Percentiles rank a stretch among this genome's conserved stretches.
Conservation (phyloP, 306 rosid genomes). For the Vicia sativa region DNA sequence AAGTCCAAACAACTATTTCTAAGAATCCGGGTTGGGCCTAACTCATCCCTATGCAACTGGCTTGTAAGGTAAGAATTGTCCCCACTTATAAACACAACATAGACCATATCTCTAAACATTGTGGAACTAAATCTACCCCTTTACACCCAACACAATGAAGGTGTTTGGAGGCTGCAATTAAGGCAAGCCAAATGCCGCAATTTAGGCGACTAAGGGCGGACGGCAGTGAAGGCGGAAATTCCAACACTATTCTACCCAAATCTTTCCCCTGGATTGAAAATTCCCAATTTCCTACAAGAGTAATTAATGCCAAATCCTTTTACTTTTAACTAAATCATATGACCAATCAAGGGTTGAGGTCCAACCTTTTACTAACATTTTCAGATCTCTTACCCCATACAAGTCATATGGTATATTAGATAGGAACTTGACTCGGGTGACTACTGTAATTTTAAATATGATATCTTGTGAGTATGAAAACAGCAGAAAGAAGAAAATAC, state of each 20-base stretch:
- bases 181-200: no score
- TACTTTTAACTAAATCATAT: neutral
- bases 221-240: no score
- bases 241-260: neutral
- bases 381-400: slow-evolving; percentile 19
- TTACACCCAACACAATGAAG: no score
- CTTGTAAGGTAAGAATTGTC: no score
- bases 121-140: no score
- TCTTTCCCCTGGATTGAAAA: slow-evolving; percentile 11
- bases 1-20: neutral
- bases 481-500: neutral
- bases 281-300: slow-evolving; percentile 1
- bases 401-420: slow-evolving; percentile 1
- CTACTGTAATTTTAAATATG: slow-evolving; percentile 11
- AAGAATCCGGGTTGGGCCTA: no score
- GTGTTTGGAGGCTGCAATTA: no score
- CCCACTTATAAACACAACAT: no score
- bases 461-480: neutral
- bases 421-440: neutral
- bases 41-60: no score
- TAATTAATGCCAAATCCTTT: neutral
- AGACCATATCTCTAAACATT: no score
- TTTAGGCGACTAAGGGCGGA: no score
- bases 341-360: slow-evolving; percentile 20
- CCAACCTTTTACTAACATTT: slow-evolving; percentile 10